Percentiles rank a stretch among this genome's conserved stretches.
phyloP scores from a whole-genome alignment of 2,329 filamentous ascomycete genomes.

The Alternaria ethzedia region DNA sequence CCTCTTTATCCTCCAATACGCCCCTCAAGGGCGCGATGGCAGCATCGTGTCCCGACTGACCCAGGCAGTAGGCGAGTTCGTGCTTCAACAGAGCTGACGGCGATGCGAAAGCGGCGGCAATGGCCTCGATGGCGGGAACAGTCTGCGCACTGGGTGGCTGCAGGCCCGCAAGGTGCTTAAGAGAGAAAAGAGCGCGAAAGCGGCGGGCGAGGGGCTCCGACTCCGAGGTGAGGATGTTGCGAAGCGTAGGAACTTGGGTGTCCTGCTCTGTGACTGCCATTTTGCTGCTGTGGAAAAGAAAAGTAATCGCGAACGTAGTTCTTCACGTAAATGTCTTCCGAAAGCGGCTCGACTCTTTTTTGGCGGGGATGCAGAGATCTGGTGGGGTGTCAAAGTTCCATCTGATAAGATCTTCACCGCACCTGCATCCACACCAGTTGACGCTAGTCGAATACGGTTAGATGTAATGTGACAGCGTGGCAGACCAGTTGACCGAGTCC shows the following conservation, averaged over 20 bases:
- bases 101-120: conserved; percentile 84
- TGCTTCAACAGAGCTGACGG: conserved; percentile 93
- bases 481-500: conserved; percentile 13
- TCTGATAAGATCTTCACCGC: conserved; percentile 35
- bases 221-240: conserved; percentile 81
- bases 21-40: conserved; percentile 74
- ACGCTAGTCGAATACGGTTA: neutral
- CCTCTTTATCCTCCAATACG: conserved; percentile 77
- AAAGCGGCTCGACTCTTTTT: conserved; percentile 34
- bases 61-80: conserved; percentile 95
- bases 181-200: conserved; percentile 95
- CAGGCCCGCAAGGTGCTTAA: conserved; percentile 87
- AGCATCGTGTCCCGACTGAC: conserved; percentile 80
- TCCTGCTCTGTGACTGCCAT: conserved; percentile 40
- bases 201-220: conserved; percentile 81
- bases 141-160: conserved; percentile 63
- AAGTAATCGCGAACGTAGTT: neutral
- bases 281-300: conserved; percentile 3
- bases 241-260: conserved; percentile 66
- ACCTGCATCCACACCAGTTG: neutral
- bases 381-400: conserved; percentile 27
- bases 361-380: conserved; percentile 27
- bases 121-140: conserved; percentile 74
- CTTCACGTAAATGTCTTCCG: neutral
- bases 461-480: conserved; percentile 13